Evolutionary conservation across 2,329 filamentous ascomycete species (phyloP).

Genomic region (Fusarium pininemorale): DNA sequence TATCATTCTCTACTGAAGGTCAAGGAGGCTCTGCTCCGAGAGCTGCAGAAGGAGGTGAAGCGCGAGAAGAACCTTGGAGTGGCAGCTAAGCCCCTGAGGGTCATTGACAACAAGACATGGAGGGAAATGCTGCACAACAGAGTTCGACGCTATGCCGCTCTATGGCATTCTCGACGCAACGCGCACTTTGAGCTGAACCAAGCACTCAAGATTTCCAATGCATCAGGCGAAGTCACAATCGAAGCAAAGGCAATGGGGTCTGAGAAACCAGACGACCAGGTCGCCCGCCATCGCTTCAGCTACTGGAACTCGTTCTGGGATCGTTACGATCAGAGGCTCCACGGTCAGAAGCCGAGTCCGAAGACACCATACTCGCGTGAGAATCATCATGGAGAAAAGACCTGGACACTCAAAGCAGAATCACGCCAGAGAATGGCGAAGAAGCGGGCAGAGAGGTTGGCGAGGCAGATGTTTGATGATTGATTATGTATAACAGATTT

Average conservation of each 20-base stretch:
- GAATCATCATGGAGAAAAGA: background rate
- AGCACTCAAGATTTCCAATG: background rate
- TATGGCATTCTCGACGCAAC: conserved; percentile 35
- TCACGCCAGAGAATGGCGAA: background rate
- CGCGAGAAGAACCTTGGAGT: conserved; percentile 31
- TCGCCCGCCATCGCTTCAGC: conserved; percentile 24
- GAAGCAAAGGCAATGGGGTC: background rate
- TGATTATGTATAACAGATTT: conserved; percentile 17
- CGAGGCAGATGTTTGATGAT: conserved; percentile 7
- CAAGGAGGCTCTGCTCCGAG: conserved; percentile 29
- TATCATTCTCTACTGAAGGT: conserved; percentile 44
- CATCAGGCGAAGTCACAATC: background rate
- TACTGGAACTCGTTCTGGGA: conserved; percentile 42
- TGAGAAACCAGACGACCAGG: conserved; percentile 24
- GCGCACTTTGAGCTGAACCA: background rate
- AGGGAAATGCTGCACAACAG: conserved; percentile 34
- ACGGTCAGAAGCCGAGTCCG: background rate
- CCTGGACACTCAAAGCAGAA: background rate
- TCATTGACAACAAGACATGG: conserved; percentile 21
- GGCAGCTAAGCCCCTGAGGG: background rate
- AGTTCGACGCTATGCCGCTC: conserved; percentile 29
- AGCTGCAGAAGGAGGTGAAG: conserved; percentile 30
- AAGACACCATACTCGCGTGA: background rate
- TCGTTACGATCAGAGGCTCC: conserved; percentile 37
- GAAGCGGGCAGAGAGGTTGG: background rate